phyloP scores from a whole-genome alignment of 371 early-diverging fungal species.

The Circinella minor region DNA sequence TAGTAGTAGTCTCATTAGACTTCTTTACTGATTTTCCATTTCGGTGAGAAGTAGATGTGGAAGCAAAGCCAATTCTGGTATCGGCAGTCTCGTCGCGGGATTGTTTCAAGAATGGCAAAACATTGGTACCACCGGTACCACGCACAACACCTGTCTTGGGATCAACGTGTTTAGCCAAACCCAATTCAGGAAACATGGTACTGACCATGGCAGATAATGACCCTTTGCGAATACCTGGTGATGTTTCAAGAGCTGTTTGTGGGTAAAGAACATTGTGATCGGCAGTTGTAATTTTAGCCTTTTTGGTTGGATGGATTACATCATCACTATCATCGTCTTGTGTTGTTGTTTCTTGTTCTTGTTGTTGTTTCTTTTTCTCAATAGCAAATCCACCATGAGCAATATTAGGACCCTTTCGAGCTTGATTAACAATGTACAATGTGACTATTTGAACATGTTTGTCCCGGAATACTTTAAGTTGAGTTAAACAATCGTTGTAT shows the following conservation, averaged over 20 bases:
- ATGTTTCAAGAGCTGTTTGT: constrained; percentile 53
- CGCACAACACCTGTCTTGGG: constrained; percentile 66
- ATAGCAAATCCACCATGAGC: constrained; percentile 63
- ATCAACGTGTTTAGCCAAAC: constrained; percentile 63
- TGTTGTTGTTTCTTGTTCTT: not conserved
- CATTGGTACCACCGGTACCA: constrained; percentile 96
- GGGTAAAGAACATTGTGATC: constrained; percentile 56
- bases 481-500: constrained; percentile 82
- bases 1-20: not conserved
- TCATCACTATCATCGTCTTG: not conserved
- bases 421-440: constrained; percentile 89
- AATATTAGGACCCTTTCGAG: constrained; percentile 75
- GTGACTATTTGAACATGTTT: constrained; percentile 92
- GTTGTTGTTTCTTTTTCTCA: constrained; percentile 28
- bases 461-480: constrained; percentile 88
- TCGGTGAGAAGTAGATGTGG: not conserved
- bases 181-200: constrained; percentile 48
- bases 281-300: constrained; percentile 3
- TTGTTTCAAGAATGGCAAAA: constrained; percentile 85
- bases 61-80: constrained; percentile 26
- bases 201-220: constrained; percentile 39
- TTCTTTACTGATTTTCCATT: not conserved
- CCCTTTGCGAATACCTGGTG: constrained; percentile 37
- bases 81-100: constrained; percentile 66
- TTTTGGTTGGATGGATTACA: not conserved